Base-by-base conservation (phyloP, 345 rosid species). In the Crucihimalaya himalaica region DNA sequence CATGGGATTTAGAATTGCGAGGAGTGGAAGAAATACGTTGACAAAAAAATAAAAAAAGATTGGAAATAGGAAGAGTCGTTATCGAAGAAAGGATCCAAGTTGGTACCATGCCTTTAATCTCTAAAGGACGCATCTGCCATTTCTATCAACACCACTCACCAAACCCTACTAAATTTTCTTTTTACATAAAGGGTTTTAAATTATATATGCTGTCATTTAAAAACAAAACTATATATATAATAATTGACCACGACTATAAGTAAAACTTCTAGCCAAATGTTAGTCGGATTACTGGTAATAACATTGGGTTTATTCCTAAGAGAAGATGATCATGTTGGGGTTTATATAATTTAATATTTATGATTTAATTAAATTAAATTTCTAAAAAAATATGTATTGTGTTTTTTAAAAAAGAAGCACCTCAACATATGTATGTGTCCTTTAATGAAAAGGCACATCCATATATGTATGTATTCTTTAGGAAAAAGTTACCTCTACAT, bases 51-150 rank as follows among this genome's bases (percentile, higher is more conserved):
- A 43, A 63, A 47, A 23, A 58, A 35, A 25, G 34, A n/a, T n/a
- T 55, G 71, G 72, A 57, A 47, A 74, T 65, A 12, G 40, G 60
- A 66, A 56, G 59, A 66, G 72, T 56, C 78, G 25, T 74, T 47
- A 47, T 57, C 72, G 15, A 58, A 66, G 71, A 55, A 74, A 66
- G 53, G 52, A 66, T 46, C 78, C 78, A 57, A 19, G 72, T 66
- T 57, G 51, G 72, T 56, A 73, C 55, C 48, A 66, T 66, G 9
- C 39, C 60, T 66, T 66, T 58, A 57, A 57, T 27, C 11, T 58
- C 11, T 70, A 23, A 58, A 74, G 66, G 29, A 64, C 48, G 57
- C 59, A 46, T 57, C 72, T 47, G 60, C 52, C 72, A 57, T 57
- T 27, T 66, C 32, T 67, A 48, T 20, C 58, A 18, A 31, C 57